These are phyloP conservation scores for Aspergillus bombycis DNA, from an alignment of 2,329 filamentous ascomycete genomes.

Conservation along the genomic window DNA sequence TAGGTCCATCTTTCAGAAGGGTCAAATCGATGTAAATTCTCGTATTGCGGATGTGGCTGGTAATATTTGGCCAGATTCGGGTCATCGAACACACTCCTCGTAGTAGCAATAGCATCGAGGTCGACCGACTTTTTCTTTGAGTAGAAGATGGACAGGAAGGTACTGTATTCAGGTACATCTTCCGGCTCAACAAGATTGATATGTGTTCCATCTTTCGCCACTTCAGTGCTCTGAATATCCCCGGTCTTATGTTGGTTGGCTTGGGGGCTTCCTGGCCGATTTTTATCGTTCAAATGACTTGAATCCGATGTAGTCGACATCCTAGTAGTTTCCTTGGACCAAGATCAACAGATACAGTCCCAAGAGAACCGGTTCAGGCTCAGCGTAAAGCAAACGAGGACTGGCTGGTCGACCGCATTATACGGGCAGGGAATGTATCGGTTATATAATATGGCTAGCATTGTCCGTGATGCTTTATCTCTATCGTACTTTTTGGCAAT, in stretches of 20 bases:
- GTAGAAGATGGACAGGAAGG: neutral
- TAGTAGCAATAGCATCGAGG: neutral
- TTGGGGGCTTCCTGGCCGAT: neutral
- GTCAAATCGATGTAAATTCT: slow-evolving; percentile 44
- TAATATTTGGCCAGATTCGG: neutral
- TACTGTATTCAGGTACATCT: neutral
- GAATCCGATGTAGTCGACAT: neutral
- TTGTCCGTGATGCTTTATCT: neutral
- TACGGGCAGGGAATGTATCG: neutral
- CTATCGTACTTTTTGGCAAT: neutral
- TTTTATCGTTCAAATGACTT: neutral
- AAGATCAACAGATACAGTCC: neutral
- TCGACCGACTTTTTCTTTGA: neutral
- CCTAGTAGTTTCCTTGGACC: neutral
- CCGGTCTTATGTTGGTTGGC: neutral
- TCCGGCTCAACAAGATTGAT: neutral
- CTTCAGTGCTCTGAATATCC: neutral
- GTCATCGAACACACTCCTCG: neutral
- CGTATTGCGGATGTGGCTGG: slow-evolving; percentile 27
- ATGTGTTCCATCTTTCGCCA: neutral
- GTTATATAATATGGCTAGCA: neutral
- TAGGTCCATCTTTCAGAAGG: slow-evolving; percentile 34
- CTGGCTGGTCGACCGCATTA: neutral
- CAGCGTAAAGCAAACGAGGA: neutral
- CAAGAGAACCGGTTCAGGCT: neutral